Conservation (phyloP, 169 alveolate species). For the Plasmodium fragile region DNA sequence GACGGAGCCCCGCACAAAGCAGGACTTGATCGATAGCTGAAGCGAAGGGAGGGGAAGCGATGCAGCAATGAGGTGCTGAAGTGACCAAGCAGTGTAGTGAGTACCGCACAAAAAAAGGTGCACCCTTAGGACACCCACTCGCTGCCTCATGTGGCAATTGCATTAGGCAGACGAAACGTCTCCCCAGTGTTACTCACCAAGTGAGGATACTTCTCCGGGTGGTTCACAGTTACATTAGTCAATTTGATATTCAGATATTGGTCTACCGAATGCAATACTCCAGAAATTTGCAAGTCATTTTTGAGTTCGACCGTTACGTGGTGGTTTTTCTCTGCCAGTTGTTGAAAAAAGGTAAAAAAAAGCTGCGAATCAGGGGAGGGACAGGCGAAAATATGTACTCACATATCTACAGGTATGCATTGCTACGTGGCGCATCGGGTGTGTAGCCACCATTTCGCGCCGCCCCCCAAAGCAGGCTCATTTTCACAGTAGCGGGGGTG, state of each 20-base stretch:
- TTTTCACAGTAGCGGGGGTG: not conserved
- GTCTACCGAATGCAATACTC: constrained; percentile 94
- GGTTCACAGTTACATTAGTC: constrained; percentile 91
- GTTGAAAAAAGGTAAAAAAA: constrained; percentile 93
- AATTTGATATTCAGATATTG: constrained; percentile 94
- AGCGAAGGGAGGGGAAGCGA: constrained; percentile 3
- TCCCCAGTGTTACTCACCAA: constrained; percentile 80
- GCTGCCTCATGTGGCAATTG: not conserved
- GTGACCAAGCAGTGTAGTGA: not conserved
- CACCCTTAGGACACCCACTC: not conserved
- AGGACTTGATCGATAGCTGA: constrained; percentile 90
- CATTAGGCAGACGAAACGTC: not conserved
- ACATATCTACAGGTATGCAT: not conserved
- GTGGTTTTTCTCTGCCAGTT: constrained; percentile 91
- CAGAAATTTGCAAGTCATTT: constrained; percentile 94
- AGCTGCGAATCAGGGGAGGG: constrained; percentile 79
- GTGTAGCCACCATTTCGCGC: not conserved
- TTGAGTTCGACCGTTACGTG: constrained; percentile 94
- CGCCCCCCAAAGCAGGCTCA: not conserved
- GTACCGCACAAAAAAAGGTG: not conserved
- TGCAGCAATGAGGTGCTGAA: not conserved
- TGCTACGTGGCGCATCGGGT: not conserved
- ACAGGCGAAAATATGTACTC: not conserved
- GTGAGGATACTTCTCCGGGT: constrained; percentile 93
- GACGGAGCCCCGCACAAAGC: constrained; percentile 96